A percentile compares a stretch with the other conserved stretches of the same genome.
Evolutionary conservation across 192 early-diverging fungal genomes (phyloP).

Genomic region (Blastocladiella britannica): DNA sequence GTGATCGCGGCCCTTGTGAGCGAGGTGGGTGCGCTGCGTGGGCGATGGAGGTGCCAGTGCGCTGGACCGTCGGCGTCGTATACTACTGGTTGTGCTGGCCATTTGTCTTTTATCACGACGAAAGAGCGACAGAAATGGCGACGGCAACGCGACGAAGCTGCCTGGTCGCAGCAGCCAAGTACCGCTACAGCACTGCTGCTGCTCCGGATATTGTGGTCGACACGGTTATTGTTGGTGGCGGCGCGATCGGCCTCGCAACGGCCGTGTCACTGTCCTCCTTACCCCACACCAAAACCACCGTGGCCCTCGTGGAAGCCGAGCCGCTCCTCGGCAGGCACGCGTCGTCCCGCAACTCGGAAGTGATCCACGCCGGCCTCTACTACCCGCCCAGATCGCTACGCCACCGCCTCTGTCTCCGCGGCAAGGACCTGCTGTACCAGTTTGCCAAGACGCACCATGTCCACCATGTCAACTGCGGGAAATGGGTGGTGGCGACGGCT

Average conservation of each 20-base stretch:
- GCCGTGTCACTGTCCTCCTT: conserved; percentile 33
- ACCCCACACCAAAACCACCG: conserved; percentile 17
- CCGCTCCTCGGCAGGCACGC: conserved; percentile 47
- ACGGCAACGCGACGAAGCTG: too few relatives aligned
- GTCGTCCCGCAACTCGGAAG: conserved; percentile 62
- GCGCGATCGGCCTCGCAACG: conserved; percentile 60
- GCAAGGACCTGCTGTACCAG: conserved; percentile 46
- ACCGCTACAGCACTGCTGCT: too few relatives aligned
- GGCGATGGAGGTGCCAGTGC: too few relatives aligned
- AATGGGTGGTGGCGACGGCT: conserved; percentile 56
- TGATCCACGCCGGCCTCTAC: conserved; percentile 76
- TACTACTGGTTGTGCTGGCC: too few relatives aligned
- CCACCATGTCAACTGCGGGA: conserved; percentile 33
- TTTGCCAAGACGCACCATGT: conserved; percentile 28
- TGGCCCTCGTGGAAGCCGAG: conserved; percentile 48
- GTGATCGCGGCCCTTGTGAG: too few relatives aligned
- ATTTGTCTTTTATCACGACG: too few relatives aligned
- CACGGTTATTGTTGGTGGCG: conserved; percentile 54
- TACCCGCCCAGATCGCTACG: conserved; percentile 55
- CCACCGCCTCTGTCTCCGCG: conserved; percentile 52
- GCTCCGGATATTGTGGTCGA: conserved; percentile 35
- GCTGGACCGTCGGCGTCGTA: too few relatives aligned
- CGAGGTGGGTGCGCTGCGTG: too few relatives aligned
- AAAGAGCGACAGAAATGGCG: too few relatives aligned
- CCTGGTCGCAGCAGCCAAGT: too few relatives aligned